Conservation (phyloP, 1,139 yeast species). For the Geotrichum candidum region DNA sequence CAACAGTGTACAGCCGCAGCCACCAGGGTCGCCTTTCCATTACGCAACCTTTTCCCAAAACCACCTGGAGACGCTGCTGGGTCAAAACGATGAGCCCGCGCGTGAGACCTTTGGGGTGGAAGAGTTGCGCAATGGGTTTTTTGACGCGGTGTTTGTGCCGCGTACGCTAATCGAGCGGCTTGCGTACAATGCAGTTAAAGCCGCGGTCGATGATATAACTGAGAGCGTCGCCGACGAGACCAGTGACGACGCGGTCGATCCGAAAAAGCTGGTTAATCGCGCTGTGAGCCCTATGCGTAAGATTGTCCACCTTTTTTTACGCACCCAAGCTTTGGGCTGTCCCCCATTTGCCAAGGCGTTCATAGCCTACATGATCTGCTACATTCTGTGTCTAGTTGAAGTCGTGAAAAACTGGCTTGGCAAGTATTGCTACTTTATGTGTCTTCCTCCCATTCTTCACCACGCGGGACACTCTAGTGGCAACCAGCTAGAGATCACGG, state of each 20-base stretch:
- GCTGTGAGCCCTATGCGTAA: background rate
- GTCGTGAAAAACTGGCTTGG: constrained; percentile 43
- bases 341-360: constrained; percentile 33
- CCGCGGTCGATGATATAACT: background rate
- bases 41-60: constrained; percentile 5
- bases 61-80: constrained; percentile 4
- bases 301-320: constrained; percentile 1
- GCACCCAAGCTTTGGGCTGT: background rate
- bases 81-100: background rate
- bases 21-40: background rate
- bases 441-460: constrained; percentile 40
- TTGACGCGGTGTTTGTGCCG: constrained; percentile 43
- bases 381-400: constrained; percentile 38
- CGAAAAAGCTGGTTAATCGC: background rate
- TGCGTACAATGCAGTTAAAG: constrained; percentile 16
- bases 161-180: constrained; percentile 26
- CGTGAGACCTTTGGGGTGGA: constrained; percentile 33
- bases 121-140: constrained; percentile 45
- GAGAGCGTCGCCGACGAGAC: background rate
- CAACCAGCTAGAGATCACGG: constrained; percentile 44
- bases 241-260: background rate
- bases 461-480: constrained; percentile 47
- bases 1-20: background rate
- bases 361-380: constrained; percentile 39
- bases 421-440: constrained; percentile 35